Percentiles rank a stretch among this genome's conserved stretches.
These are phyloP conservation scores for Stachybotrys elegans DNA, from an alignment of 2,329 filamentous ascomycete species.

Conservation along the genomic window DNA sequence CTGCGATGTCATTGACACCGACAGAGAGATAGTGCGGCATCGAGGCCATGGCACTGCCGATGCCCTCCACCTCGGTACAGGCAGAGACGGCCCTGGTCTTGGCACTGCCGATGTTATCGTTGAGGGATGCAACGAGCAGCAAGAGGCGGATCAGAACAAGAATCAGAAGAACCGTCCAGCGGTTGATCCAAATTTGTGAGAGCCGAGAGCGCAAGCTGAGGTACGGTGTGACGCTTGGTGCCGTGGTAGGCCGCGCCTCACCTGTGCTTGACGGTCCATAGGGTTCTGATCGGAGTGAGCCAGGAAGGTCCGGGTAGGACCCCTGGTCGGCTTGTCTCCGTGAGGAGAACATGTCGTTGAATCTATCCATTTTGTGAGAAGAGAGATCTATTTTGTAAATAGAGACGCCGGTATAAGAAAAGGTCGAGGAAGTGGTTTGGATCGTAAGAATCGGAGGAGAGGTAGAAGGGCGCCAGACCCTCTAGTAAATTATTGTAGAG, in stretches of 20 bases:
- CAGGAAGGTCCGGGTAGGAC: conserved; percentile 31
- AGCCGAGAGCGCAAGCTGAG: conserved; percentile 83
- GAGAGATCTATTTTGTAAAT: no score
- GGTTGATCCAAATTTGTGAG: conserved; percentile 96
- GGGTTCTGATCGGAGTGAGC: conserved; percentile 30
- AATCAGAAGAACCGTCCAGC: conserved; percentile 87
- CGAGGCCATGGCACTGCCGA: conserved; percentile 92
- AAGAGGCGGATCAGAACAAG: conserved; percentile 80
- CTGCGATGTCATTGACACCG: conserved; percentile 83
- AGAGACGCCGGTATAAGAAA: neutral
- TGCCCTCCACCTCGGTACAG: conserved; percentile 86
- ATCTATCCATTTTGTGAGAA: conserved; percentile 11
- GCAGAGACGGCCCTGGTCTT: conserved; percentile 79
- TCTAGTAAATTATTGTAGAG: neutral
- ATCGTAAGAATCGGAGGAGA: neutral
- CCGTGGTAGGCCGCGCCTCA: conserved; percentile 45
- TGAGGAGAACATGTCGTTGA: conserved; percentile 31
- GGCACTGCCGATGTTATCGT: conserved; percentile 70
- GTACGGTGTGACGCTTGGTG: conserved; percentile 78
- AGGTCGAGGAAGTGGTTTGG: conserved; percentile 1
- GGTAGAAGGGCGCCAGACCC: neutral
- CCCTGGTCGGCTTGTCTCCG: conserved; percentile 23
- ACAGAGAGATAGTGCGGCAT: conserved; percentile 93
- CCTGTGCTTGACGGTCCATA: conserved; percentile 26
- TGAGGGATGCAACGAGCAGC: conserved; percentile 66